Evolutionary conservation across 768 basidiomycete species (phyloP), one percentile per base, ranked within the genome.

Genomic region (Trametes gibbosa): DNA sequence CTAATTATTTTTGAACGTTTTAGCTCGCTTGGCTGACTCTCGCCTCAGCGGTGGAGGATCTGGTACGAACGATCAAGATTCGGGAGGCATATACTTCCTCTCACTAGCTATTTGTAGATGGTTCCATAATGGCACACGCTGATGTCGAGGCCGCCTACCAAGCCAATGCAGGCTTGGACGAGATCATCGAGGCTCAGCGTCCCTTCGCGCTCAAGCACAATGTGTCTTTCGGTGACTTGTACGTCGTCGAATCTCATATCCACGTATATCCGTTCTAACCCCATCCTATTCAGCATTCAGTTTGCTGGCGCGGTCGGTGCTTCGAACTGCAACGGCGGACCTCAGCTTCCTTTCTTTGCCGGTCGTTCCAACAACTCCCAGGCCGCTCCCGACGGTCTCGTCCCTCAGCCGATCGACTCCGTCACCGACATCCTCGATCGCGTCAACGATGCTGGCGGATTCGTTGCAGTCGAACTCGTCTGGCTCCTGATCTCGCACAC

Each of bases 291-390:
- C 5, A 72, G 57, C 48, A 68, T 73, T 46, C 67, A 68, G 40
- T 72, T 72, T 62, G 67, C 65, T 2, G 67, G 63, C 12, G 68
- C 71, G 6, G 68, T 67, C 16, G 67, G 46, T 13, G 42, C 62
- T n/a, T 47, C 65, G 17, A 69, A 67, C 54, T 66, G 65, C 21
- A 58, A 62, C 25, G 66, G 69, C 21, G 53, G 53, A 27, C 65
- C 69, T 5, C 63, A 53, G 2, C 47, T 67, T 40, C 51, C 60
- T 24, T 66, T 68, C 54, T 43, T 68, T 27, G 62, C 55, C 32
- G 60, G 69, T 46, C 68, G 64, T 21, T 52, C 61, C 39, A 37
- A 68, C 52, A 43, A 58, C 48, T 52, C 62, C 25, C 53, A 65
- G 34, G 53, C 68, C 8, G 61, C 69, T 0, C 60, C 65, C 0